Evolutionary conservation across 495 filamentous ascomycete species (phyloP), one percentile per base, ranked within the genome.

Genomic region (Tuber umbilicatum): DNA sequence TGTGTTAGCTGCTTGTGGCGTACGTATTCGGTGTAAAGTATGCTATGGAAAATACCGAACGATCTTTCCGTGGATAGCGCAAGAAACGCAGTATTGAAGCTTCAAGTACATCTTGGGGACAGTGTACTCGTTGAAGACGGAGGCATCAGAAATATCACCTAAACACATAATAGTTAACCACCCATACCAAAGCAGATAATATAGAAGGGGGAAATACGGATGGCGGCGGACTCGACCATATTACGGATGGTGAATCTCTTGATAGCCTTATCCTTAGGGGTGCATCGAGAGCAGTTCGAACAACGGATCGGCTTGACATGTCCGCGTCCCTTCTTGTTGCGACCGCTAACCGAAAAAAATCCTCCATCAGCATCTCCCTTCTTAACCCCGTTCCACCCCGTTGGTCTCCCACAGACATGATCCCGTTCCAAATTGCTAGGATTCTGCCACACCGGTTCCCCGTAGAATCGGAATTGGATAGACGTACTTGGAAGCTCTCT

Each of bases 31-130:
- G 72, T 47, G 72, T 71, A 12, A 39, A 50, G 64, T 72, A 78
- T 79, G 78, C 35, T 70, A 68, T 75, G 82, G 83, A 84, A 89
- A 93, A 85, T 92, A 99, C 95, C 95, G 94, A 85, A 99, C 96
- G 86, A 98, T 98, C 92, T 99, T 99, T 88, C 96, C 95, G 89
- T 98, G 95, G 83, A 99, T 98, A 81, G 95, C 95, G 87, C 95
- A 98, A 85, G 96, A 98, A 84, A 99, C 95, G 86, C 95, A 99
- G 92, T 99, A 99, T 89, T 99, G 95, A 85, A 99, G 91, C 90
- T 99, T 99, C 85, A 99, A 88, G 91, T 99, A 99, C 95, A 99
- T 99, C 90, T 99, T 99, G 86, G 95, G 95, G 85, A 99, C 94
- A 75, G 93, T 92, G 89, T 99, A 99, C 88, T 99, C 95, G 79